Base-by-base conservation (phyloP, 2,329 filamentous ascomycete species). In the Fusarium caatingaense region DNA sequence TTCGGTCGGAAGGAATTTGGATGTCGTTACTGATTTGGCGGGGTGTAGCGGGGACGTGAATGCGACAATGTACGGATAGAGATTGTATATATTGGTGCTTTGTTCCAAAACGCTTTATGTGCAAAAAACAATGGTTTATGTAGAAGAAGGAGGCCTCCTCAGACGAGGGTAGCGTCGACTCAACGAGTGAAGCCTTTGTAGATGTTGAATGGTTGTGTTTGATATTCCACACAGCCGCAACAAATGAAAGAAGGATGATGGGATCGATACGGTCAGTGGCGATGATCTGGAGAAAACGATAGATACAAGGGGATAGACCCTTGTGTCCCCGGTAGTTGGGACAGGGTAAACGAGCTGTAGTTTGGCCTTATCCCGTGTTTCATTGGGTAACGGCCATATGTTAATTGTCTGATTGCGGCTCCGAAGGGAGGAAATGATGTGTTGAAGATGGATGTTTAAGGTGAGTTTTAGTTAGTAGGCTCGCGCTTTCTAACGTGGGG, bases 191-290 rank as follows among this genome's bases (percentile, higher is more conserved):
- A n/a, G 20, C 27, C 21, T 20, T 13, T 61, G 28, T 40, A 23
- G 18, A 37, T 61, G 30, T 15, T 53, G 56, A 60, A 45, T 32
- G 55, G 23, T 8, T 32, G 46, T n/a, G 37, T 21, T 40, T 45
- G 20, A n/a, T 37, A 45, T 50, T 50, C 12, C 23, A 34, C 30
- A 21, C 32, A 41, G 40, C 42, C 54, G 34, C 40, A 10, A 28
- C 11, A 47, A 53, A 16, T 51, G 34, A 49, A 68, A 27, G 23
- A 46, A 54, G 64, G 69, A 59, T 64, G 60, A 56, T 74, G 69
- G 72, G 69, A 66, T 68, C 45, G 58, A 64, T 62, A 62, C 66
- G 58, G 68, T 53, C 58, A 42, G 60, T 71, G 69, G 72, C 61
- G 54, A 65, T 57, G 30, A 23, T 44, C 48, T 48, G 34, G 49